Conservation (phyloP, 2,329 filamentous ascomycete genomes). For the Aspergillus carbonarius region DNA sequence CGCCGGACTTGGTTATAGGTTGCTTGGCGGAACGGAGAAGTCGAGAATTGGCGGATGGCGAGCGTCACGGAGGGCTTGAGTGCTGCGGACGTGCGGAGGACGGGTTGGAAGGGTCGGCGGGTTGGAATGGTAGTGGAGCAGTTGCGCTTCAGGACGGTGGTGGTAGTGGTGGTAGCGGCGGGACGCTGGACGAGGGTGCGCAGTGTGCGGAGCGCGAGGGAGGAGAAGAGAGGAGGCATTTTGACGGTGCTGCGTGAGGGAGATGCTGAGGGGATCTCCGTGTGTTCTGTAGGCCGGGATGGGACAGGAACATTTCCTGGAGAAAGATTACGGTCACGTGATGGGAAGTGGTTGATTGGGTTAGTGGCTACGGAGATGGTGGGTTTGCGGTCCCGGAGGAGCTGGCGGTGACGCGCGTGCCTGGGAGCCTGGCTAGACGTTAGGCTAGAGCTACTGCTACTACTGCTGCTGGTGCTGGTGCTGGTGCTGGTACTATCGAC, state of each 20-base stretch:
- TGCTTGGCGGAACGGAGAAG: slow-evolving; percentile 56
- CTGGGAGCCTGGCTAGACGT: slow-evolving; percentile 14
- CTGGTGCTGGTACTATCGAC: slow-evolving; percentile 18
- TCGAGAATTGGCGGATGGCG: slow-evolving; percentile 53
- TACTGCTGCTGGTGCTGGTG: no score
- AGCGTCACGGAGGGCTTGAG: neutral
- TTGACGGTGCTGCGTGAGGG: slow-evolving; percentile 10
- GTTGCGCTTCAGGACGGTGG: slow-evolving; percentile 8
- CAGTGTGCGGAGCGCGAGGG: slow-evolving; percentile 36
- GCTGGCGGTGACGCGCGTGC: slow-evolving; percentile 37
- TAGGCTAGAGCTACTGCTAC: slow-evolving; percentile 6
- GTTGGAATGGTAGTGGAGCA: slow-evolving; percentile 24
- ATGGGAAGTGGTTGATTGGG: slow-evolving; percentile 7
- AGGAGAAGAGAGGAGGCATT: slow-evolving; percentile 37
- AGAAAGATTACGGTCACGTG: slow-evolving; percentile 24
- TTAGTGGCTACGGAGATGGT: slow-evolving; percentile 25
- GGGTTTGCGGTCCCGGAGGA: slow-evolving; percentile 27
- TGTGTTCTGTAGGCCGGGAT: neutral
- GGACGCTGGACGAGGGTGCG: slow-evolving; percentile 34
- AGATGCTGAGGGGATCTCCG: neutral
- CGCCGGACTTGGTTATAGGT: slow-evolving; percentile 73
- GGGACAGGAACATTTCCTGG: slow-evolving; percentile 17
- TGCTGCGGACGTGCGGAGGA: slow-evolving; percentile 27
- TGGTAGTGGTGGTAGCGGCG: slow-evolving; percentile 22
- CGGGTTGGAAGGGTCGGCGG: slow-evolving; percentile 27